Percentiles rank a stretch among this genome's conserved stretches.
phyloP scores from a whole-genome alignment of 2,329 filamentous ascomycete species.

The Mollisiaceae sp. region DNA sequence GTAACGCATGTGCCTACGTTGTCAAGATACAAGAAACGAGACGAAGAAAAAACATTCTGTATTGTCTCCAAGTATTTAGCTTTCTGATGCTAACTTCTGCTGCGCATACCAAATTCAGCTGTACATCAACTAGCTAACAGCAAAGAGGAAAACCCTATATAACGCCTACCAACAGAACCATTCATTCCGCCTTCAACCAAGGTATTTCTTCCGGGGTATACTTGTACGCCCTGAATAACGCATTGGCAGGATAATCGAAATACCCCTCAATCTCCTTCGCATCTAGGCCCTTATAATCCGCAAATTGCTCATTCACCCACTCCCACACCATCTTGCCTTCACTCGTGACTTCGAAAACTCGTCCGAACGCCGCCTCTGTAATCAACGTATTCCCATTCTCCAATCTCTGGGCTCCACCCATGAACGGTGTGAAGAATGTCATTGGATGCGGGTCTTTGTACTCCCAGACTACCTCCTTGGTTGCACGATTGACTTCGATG shows the following conservation, averaged over 20 bases:
- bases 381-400: slow-evolving; percentile 49
- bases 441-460: slow-evolving; percentile 45
- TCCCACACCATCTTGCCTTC: slow-evolving; percentile 51
- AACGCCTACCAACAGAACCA: no score
- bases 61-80: no score
- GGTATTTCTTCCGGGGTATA: slow-evolving; percentile 49
- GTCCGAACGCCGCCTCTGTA: slow-evolving; percentile 49
- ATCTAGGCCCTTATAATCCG: slow-evolving; percentile 45
- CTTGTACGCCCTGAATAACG: slow-evolving; percentile 51
- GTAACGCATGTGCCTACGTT: no score
- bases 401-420: slow-evolving; percentile 51
- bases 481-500: slow-evolving; percentile 45
- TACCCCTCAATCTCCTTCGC: slow-evolving; percentile 42
- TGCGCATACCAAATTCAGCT: no score
- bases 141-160: no score
- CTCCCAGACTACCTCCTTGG: slow-evolving; percentile 50
- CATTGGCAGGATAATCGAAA: slow-evolving; percentile 49
- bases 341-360: slow-evolving; percentile 51
- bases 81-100: no score
- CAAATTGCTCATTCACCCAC: slow-evolving; percentile 50
- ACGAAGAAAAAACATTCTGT: no score
- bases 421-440: slow-evolving; percentile 50
- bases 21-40: no score
- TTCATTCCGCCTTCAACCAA: slow-evolving; percentile 41
- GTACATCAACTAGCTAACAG: no score